Evolutionary conservation across 1,284 basidiomycete genomes (phyloP), one percentile per base, ranked within the genome.

Genomic region (Cutaneotrichosporon curvatum): DNA sequence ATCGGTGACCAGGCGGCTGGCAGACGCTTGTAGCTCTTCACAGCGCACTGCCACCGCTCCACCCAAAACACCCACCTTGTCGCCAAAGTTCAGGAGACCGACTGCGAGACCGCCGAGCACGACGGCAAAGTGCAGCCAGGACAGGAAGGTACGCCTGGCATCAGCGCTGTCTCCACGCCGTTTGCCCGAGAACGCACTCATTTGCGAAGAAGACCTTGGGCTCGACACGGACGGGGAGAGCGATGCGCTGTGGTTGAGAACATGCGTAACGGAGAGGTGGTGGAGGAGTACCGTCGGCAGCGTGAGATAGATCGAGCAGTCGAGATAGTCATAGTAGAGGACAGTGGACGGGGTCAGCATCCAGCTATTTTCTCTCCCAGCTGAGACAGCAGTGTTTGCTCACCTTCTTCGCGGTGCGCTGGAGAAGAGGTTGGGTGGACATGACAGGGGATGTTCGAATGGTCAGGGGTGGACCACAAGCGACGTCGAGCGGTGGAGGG

Each of bases 341-440:
- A n/a, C n/a, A n/a, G n/a, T n/a, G n/a, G n/a, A n/a, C n/a, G n/a
- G n/a, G n/a, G n/a, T n/a, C n/a, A n/a, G n/a, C n/a, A n/a, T n/a
- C n/a, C n/a, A n/a, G n/a, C n/a, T n/a, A n/a, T n/a, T n/a, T n/a
- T n/a, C n/a, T n/a, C n/a, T n/a, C n/a, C n/a, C n/a, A n/a, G n/a
- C n/a, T n/a, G n/a, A n/a, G n/a, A n/a, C n/a, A n/a, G n/a, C n/a
- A n/a, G n/a, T n/a, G n/a, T n/a, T n/a, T 18, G 30, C 52, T 30
- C 40, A 67, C 69, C 64, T 95, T 95, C 42, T 84, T 81, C 3
- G 90, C 87, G 15, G 92, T 95, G 51, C 95, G 84, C 73, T 98
- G 94, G 39, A 99, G 84, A 39, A 98, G 81, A 18, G 95, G 95
- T 72, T 97, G 95, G 46, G 91, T 95, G 16, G 94, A 98, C 95